Evolutionary conservation across 2,329 filamentous ascomycete genomes (phyloP).

Genomic region (Pseudogymnoascus sp.): DNA sequence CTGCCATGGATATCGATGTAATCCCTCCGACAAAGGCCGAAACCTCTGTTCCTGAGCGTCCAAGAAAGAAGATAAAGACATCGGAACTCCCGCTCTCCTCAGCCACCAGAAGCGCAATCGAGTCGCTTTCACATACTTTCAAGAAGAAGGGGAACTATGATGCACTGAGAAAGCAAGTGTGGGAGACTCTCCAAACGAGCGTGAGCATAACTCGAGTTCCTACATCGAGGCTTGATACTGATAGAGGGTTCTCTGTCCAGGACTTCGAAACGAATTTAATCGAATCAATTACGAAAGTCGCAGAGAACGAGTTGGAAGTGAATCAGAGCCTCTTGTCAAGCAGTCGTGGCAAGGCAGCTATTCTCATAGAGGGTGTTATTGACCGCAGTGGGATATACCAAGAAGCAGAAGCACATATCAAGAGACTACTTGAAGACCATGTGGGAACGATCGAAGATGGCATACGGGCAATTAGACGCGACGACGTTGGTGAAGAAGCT

Average conservation of each 20-base stretch:
- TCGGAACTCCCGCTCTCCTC: constrained; percentile 68
- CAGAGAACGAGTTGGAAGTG: constrained; percentile 65
- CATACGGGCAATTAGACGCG: constrained; percentile 58
- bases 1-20: background rate
- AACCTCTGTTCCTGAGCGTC: background rate
- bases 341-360: constrained; percentile 64
- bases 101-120: constrained; percentile 64
- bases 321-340: constrained; percentile 65
- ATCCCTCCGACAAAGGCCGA: background rate
- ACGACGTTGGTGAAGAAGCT: constrained; percentile 61
- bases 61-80: constrained; percentile 53
- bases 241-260: constrained; percentile 33
- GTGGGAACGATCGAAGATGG: constrained; percentile 58
- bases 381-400: constrained; percentile 71
- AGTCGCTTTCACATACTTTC: constrained; percentile 68
- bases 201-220: constrained; percentile 30
- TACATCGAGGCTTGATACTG: background rate
- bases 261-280: constrained; percentile 62
- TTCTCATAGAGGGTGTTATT: constrained; percentile 69
- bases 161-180: constrained; percentile 65
- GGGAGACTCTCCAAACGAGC: constrained; percentile 40
- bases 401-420: constrained; percentile 59
- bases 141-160: constrained; percentile 85
- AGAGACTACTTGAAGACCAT: constrained; percentile 54
- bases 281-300: constrained; percentile 59